Base-by-base conservation (phyloP, 2,329 filamentous ascomycete species). In the Raffaelea albimanens region DNA sequence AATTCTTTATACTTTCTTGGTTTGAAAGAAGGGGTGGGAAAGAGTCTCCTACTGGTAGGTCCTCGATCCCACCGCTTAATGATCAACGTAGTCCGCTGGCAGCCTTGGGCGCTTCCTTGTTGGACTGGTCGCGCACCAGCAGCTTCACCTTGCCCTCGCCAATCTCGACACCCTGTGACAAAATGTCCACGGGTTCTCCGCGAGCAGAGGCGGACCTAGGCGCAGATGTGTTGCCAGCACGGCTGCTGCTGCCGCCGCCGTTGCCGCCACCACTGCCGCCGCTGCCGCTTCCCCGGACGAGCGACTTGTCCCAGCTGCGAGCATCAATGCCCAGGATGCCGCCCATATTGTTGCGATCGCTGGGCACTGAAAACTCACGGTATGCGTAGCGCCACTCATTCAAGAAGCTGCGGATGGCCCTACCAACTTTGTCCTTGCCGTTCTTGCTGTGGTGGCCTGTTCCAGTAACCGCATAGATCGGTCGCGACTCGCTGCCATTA, bases 381-480 rank as follows among this genome's bases (percentile, higher is more conserved):
- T 91, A 98, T 0, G 87, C 85, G 62, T 96, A 98, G 53, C 87
- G 81, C 89, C 90, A 95, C 63, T 97, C 91, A 61, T 91, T 94
- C 47, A 98, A 71, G 68, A 94, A 97, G 55, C 78, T 81, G 47
- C 93, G 83, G 52, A 97, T 83, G 2, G 90, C 89, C 67, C 95
- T 95, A 61, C 91, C 91, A 33, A 98, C 87, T 68, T 98, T 98
- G 67, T 98, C 93, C 65, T 97, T 97, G 58, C 93, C 91, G 61
- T 96, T 96, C 72, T 97, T 97, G 63, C 87, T 95, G 67, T 98
- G 93, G 60, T 97, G 90, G 3, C 91, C 93, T 1, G 91, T 97
- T 40, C 93, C 93, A 1, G 90, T 96, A 62, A 98, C 97, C 55
- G 90, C 90, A 62, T 97, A 98, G 39, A 98, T 78, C 3, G 91